phyloP scores from a whole-genome alignment of 768 basidiomycete species.

The Udeniomyces megalosporus region DNA sequence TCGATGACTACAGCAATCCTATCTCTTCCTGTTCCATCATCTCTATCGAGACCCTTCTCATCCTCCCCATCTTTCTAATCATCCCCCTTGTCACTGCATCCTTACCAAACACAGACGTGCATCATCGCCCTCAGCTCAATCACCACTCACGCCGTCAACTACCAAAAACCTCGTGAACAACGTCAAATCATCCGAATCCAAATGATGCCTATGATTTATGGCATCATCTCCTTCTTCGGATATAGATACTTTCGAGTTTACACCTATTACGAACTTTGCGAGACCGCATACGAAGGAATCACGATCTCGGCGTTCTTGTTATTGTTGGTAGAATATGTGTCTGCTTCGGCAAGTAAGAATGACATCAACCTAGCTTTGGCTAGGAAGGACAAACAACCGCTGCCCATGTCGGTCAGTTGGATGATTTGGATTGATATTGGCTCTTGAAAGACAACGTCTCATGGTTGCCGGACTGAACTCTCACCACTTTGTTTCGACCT shows the following conservation, averaged over 20 bases:
- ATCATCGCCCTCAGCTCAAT: slow-evolving; percentile 19
- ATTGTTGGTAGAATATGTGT: slow-evolving; percentile 72
- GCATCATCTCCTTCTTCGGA: slow-evolving; percentile 67
- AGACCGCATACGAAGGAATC: slow-evolving; percentile 41
- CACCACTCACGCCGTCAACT: slow-evolving; percentile 22
- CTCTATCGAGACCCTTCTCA: not conserved
- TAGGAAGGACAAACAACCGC: slow-evolving; percentile 54
- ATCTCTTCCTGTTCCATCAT: not conserved
- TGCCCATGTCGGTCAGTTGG: not conserved
- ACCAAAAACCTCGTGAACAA: slow-evolving; percentile 43
- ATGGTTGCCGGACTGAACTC: too few relatives aligned
- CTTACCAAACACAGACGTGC: slow-evolving; percentile 26
- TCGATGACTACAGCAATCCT: too few relatives aligned
- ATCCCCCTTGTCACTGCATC: too few relatives aligned
- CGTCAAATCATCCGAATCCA: slow-evolving; percentile 29
- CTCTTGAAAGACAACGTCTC: too few relatives aligned
- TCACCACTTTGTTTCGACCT: too few relatives aligned
- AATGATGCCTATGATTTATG: slow-evolving; percentile 66
- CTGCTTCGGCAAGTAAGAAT: slow-evolving; percentile 50
- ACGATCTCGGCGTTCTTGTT: slow-evolving; percentile 67
- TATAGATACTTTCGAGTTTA: slow-evolving; percentile 51
- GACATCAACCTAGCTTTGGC: slow-evolving; percentile 51
- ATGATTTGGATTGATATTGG: not conserved
- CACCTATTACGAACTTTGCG: slow-evolving; percentile 22
- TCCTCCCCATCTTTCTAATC: not conserved